These are phyloP conservation scores for Vitis rotundifolia DNA, from an alignment of 164 flowering plant genomes.

Conservation along the genomic window DNA sequence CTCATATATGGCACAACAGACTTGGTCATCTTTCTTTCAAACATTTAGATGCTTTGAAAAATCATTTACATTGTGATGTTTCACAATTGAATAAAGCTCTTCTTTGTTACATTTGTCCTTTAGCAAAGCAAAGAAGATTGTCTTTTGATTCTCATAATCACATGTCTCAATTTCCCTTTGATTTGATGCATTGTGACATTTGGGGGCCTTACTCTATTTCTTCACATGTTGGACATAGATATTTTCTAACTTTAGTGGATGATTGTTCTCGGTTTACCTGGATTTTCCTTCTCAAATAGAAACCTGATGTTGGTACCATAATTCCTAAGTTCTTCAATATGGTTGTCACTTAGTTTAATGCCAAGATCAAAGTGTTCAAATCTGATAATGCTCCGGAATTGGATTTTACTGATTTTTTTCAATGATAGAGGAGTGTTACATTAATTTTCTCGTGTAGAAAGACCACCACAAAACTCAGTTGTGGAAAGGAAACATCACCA, in stretches of 20 bases:
- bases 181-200: slow-evolving; percentile 3
- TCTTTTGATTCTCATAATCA: slow-evolving; percentile 4
- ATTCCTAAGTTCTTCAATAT: neutral
- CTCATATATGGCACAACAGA: too few relatives aligned
- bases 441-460: neutral
- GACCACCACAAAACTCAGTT: neutral
- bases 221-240: neutral
- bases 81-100: neutral
- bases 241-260: neutral
- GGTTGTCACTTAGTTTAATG: slow-evolving; percentile 1
- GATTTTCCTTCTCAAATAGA: neutral
- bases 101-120: neutral
- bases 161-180: neutral
- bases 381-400: neutral
- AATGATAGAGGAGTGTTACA: neutral
- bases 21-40: neutral
- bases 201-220: neutral
- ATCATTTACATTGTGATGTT: neutral
- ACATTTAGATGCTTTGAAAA: neutral
- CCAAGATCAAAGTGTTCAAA: neutral
- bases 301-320: neutral
- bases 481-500: slow-evolving; percentile 5
- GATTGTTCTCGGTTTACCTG: slow-evolving; percentile 1
- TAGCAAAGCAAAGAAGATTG: neutral
- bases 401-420: neutral